A percentile compares a stretch with the other conserved stretches of the same genome.
Conservation (phyloP, 140 eudicot species). For the Erigeron philadelphicus region DNA sequence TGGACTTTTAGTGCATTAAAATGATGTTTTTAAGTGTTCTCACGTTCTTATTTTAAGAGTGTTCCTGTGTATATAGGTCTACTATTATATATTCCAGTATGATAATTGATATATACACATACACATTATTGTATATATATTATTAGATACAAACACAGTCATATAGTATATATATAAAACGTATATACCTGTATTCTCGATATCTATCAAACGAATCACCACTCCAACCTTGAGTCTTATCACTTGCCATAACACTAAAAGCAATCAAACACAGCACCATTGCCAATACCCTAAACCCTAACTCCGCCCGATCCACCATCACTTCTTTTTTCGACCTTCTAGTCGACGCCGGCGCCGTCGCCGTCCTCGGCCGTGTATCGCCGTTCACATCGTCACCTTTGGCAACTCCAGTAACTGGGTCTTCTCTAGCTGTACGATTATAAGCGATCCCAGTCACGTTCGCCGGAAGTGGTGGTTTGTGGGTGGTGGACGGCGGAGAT, state of each 20-base stretch:
- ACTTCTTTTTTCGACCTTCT: constrained; percentile 45
- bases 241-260: constrained; percentile 87
- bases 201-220: constrained; percentile 96
- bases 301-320: constrained; percentile 39
- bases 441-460: constrained; percentile 25
- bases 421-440: constrained; percentile 42
- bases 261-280: constrained; percentile 53
- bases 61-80: too few species aligned
- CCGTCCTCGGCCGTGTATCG: constrained; percentile 30
- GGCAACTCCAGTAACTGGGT: constrained; percentile 34
- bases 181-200: constrained; percentile 67
- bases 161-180: background rate
- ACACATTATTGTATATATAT: background rate
- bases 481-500: constrained; percentile 28
- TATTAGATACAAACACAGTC: too few species aligned
- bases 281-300: constrained; percentile 72
- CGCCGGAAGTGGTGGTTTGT: constrained; percentile 16
- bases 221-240: constrained; percentile 94
- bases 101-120: background rate
- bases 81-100: too few species aligned
- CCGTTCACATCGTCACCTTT: constrained; percentile 32
- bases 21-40: too few species aligned
- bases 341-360: constrained; percentile 18
- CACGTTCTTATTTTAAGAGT: too few species aligned
- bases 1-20: too few species aligned